These are phyloP conservation scores for Jaltomata sinuosa DNA, from an alignment of 257 asterid genomes.

Conservation along the genomic window DNA sequence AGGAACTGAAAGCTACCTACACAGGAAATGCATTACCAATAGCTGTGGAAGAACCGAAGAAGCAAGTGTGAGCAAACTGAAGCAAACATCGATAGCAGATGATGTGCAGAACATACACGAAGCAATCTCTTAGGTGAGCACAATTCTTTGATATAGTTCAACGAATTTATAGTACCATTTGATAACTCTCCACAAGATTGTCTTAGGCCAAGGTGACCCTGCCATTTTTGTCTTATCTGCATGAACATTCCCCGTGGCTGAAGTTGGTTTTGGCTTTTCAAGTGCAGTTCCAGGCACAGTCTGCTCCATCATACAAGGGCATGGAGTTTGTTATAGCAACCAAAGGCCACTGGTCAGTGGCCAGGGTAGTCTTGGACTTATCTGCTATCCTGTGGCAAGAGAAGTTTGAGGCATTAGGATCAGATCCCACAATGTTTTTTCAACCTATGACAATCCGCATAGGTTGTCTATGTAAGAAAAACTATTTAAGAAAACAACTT, in stretches of 20 bases:
- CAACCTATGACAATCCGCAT: conserved; percentile 39
- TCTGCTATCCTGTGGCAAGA: conserved; percentile 49
- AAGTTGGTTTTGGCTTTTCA: conserved; percentile 48
- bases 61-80: conserved; percentile 3
- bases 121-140: conserved; percentile 19
- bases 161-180: conserved; percentile 36
- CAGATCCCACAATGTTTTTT: conserved; percentile 24
- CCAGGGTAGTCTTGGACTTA: conserved; percentile 41
- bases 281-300: neutral
- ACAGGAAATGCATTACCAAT: conserved; percentile 40
- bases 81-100: conserved; percentile 24
- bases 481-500: neutral
- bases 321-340: conserved; percentile 13
- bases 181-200: conserved; percentile 33
- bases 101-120: conserved; percentile 21
- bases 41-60: conserved; percentile 24
- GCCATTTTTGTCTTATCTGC: conserved; percentile 38
- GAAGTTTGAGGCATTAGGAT: conserved; percentile 41
- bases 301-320: neutral
- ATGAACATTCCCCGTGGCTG: conserved; percentile 27
- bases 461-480: neutral
- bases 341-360: conserved; percentile 29
- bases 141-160: conserved; percentile 44
- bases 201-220: conserved; percentile 34
- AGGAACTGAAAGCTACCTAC: conserved; percentile 25